Base-by-base conservation (phyloP, 108 stramenopile species). In the Skeletonema marinoi region DNA sequence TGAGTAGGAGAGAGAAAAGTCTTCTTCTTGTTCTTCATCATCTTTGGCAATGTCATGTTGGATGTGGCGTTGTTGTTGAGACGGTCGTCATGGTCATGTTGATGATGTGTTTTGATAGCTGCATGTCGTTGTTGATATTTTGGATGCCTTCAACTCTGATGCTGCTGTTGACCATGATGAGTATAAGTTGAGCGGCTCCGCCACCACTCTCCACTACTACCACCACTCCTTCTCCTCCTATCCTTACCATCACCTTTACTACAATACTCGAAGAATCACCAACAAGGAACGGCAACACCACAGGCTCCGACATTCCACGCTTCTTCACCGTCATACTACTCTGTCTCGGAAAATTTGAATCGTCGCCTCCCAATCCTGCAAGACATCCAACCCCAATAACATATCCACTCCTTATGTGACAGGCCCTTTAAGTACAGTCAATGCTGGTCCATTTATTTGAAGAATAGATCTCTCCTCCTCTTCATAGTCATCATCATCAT, bases 371-470 rank as follows among this genome's bases (percentile, higher is more conserved):
- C 82, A 83, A 73, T 83, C 82, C 38, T 83, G 82, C 35, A 83
- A 50, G 7, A 83, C 82, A 59, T 83, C 82, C 7, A 83, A 44
- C 19, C 82, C 82, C 10, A 83, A 70, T 29, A 82, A 51, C 50
- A 89, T 44, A 66, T 89, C 88, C 13, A 89, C 87, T 31, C 82
- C 86, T 44, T 85, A 25, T 8, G 77, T 83, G 4, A 80, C 77
- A 11, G 82, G 86, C 10, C 70, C 75, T 54, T 89, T 86, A 39
- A 89, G 63, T 8, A 89, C 80, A 0, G 85, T 85, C 13, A 89
- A 71, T 30, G 86, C 78, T 7, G 88, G 88, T 33, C 81, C 74
- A 42, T 82, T 74, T 75, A 82, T 82, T 63, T 76, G 58, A 13
- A 76, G 60, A 32, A 29, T 51, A 11, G 44, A 46, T 46, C 14